Base-by-base conservation (phyloP, 2,329 filamentous ascomycete genomes). In the Dactylellina leptospora region DNA sequence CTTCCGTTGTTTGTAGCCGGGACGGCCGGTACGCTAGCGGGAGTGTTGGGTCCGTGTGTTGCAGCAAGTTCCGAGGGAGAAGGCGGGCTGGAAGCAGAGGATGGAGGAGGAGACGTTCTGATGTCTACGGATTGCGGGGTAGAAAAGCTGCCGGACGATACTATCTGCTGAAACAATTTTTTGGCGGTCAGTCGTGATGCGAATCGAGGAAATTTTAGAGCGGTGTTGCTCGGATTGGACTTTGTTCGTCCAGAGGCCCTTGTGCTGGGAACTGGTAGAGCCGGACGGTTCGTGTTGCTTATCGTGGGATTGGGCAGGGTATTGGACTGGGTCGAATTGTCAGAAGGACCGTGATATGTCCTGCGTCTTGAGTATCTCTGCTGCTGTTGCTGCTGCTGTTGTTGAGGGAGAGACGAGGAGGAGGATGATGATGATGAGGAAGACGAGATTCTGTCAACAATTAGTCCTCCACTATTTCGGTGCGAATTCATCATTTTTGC, bases 131-230 rank as follows among this genome's bases (percentile, higher is more conserved):
- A 18, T 23, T 73, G 60, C 10, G 60, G 53, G 53, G 61, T 59
- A 42, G 56, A 62, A 53, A 73, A 68, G 16, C 74, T 61, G 18
- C 73, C 60, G n/a, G 75, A 76, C 13, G 74, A 75, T 38, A 76
- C 68, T 33, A 74, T 73, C 40, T 76, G 75, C 11, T 75, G 71
- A 51, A 76, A 75, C 18, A 76, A 66, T 44, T 61, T 62, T 45
- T 76, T 76, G 13, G 75, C 75, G 48, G 75, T 73, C 27, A 62
- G 69, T 18, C 70, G 61, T 45, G 74, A 60, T 25, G 58, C 55
- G 50, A 70, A 58, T 25, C 61, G 55, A 53, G 54, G 47, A 63
- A 72, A 27, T 66, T 62, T 66, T 20, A 59, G 42, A 48, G 53
- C 23, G 74, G 47, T 30, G 71, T 58, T 71, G 42, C 55, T 53